Base-by-base conservation (phyloP, 2,329 filamentous ascomycete genomes). In the Fusarium redolens region DNA sequence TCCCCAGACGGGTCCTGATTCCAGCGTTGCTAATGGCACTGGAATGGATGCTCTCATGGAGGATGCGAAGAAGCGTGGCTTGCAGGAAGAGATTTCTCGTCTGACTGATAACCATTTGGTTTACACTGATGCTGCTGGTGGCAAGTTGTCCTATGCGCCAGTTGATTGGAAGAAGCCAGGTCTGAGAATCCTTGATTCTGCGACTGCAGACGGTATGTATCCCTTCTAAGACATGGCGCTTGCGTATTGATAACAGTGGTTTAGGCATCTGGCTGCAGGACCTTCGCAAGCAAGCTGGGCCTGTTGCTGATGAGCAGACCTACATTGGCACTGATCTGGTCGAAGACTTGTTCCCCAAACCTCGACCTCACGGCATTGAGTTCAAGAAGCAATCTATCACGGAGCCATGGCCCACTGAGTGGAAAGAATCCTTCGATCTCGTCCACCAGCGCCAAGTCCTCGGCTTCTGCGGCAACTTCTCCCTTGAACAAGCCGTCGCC, bases 361-460 rank as follows among this genome's bases (percentile, higher is more conserved):
- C 57, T 4, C 4, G 44, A 9, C 57, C 57, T 0, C 28, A 52
- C 0, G 44, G 57, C 1, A 60, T 60, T 4, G 57, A 60, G 35
- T 60, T 60, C 17, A 60, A 41, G 4, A 60, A 41, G 2, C 57
- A 60, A 3, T 60, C 57, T 12, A 60, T 60, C 1, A 52, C 57
- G n/a, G 57, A 60, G 57, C 44, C 57, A 13, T 60, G 57, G 57
- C 57, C 57, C 4, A 25, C 57, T 28, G 35, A 60, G 8, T 60
- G 57, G 57, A 50, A 51, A 15, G 57, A 60, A 17, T 60, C 28
- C 35, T 60, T 60, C 14, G 57, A 60, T 30, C 28, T 60, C 3
- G 57, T 60, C 20, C 57, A 60, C 20, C 57, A 60, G 44, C 57
- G 57, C n/a, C 57, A 60, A 41, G 57, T 60, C 7, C 57, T 60